Evolutionary conservation across 768 basidiomycete species (phyloP).

Genomic region (Hemileccinum rubropunctum): DNA sequence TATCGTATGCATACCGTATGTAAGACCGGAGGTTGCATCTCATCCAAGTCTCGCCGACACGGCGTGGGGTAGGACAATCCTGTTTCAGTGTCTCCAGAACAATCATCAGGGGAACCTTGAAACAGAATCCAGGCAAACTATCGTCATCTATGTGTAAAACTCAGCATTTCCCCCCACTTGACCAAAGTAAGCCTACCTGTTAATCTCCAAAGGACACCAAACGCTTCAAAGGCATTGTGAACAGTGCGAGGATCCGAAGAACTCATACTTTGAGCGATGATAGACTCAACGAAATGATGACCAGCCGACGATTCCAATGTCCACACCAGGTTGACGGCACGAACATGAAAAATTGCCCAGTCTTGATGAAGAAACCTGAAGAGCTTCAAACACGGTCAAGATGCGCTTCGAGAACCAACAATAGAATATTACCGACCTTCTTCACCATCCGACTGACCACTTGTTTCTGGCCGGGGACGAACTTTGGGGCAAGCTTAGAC

Average conservation of each 20-base stretch:
- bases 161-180: slow-evolving; percentile 2
- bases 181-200: slow-evolving; percentile 52
- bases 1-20: slow-evolving; percentile 53
- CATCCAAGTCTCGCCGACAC: slow-evolving; percentile 96
- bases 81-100: slow-evolving; percentile 80
- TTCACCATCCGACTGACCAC: slow-evolving; percentile 60
- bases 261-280: slow-evolving; percentile 70
- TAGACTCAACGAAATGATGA: slow-evolving; percentile 70
- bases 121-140: slow-evolving; percentile 73
- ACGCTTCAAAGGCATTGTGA: slow-evolving; percentile 73
- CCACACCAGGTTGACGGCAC: slow-evolving; percentile 84
- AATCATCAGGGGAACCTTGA: slow-evolving; percentile 85
- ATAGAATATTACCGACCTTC: slow-evolving; percentile 32
- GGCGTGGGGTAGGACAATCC: slow-evolving; percentile 68
- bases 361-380: slow-evolving; percentile 70
- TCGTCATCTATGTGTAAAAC: slow-evolving; percentile 60
- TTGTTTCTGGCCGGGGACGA: slow-evolving; percentile 53
- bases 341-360: slow-evolving; percentile 71
- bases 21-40: slow-evolving; percentile 90
- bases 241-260: slow-evolving; percentile 47
- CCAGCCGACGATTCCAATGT: slow-evolving; percentile 55
- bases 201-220: slow-evolving; percentile 90
- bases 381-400: slow-evolving; percentile 43
- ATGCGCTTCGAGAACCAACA: background rate
- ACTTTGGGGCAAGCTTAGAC: slow-evolving; percentile 46